phyloP scores from a whole-genome alignment of 208 protist species.

The Leishmania tropica region DNA sequence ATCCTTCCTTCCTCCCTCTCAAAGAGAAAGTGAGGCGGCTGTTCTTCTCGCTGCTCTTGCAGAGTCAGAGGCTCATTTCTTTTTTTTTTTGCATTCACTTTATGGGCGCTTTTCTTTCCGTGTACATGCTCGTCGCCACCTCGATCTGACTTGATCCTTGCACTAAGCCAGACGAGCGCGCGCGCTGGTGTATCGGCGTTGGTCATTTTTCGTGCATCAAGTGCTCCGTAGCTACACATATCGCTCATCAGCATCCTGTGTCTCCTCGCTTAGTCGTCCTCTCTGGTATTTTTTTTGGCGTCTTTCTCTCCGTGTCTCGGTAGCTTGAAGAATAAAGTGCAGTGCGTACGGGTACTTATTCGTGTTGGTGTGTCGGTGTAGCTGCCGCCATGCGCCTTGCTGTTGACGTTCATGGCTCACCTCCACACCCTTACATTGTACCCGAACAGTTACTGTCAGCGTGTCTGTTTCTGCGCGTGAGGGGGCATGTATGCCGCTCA shows the following conservation, averaged over 20 bases:
- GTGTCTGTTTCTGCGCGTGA: not conserved
- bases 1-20: not conserved
- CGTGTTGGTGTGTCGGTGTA: not conserved
- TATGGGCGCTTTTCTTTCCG: conserved; percentile 1
- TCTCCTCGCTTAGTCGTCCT: not conserved
- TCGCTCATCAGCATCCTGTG: not conserved
- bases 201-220: not conserved
- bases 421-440: not conserved
- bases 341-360: not conserved
- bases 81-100: not conserved
- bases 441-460: not conserved
- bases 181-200: not conserved
- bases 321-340: not conserved
- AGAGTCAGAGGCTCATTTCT: not conserved
- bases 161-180: not conserved
- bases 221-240: not conserved
- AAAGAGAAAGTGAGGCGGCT: not conserved
- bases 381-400: not conserved
- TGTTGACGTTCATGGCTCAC: not conserved
- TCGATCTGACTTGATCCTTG: not conserved
- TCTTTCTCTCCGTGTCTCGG: not conserved
- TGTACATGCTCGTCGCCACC: not conserved
- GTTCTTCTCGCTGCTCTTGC: not conserved
- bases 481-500: not conserved
- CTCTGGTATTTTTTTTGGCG: not conserved